Evolutionary conservation across 148 eudicot species (phyloP).

Genomic region (Chenopodium berlandieri): DNA sequence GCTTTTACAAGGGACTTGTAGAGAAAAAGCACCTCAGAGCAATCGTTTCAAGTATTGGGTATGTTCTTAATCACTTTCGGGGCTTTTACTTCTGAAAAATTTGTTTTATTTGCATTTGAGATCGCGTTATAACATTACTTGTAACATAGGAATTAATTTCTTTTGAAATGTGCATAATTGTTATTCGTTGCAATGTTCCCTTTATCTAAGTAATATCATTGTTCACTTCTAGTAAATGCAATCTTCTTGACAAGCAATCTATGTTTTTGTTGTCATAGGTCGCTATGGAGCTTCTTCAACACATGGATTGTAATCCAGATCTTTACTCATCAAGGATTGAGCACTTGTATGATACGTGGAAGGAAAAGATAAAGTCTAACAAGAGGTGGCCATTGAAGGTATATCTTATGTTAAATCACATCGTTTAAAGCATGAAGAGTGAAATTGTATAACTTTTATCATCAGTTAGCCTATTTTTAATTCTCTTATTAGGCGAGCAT

Average conservation of each 20-base stretch:
- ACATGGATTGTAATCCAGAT: conserved; percentile 29
- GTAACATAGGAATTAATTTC: too few relatives aligned
- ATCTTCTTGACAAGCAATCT: background rate
- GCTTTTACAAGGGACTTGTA: conserved; percentile 50
- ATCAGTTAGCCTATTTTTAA: background rate
- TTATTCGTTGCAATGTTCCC: background rate
- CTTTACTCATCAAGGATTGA: conserved; percentile 33
- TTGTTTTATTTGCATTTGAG: background rate
- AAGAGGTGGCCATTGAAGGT: conserved; percentile 53
- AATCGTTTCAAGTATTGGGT: conserved; percentile 71
- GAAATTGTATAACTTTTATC: background rate
- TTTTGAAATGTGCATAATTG: too few relatives aligned
- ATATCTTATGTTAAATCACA: background rate
- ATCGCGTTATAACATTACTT: too few relatives aligned
- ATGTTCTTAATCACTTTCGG: background rate
- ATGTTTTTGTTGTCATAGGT: conserved; percentile 36
- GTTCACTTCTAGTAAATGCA: background rate
- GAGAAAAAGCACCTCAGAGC: conserved; percentile 30
- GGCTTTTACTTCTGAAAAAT: background rate
- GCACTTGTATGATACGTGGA: conserved; percentile 50
- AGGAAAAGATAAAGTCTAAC: conserved; percentile 47
- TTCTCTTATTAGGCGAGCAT: background rate
- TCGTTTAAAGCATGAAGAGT: background rate
- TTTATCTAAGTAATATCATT: background rate
- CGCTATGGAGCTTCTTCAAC: conserved; percentile 61